Base-by-base conservation (phyloP, 192 early-diverging fungal genomes). In the Coemansia sp. region DNA sequence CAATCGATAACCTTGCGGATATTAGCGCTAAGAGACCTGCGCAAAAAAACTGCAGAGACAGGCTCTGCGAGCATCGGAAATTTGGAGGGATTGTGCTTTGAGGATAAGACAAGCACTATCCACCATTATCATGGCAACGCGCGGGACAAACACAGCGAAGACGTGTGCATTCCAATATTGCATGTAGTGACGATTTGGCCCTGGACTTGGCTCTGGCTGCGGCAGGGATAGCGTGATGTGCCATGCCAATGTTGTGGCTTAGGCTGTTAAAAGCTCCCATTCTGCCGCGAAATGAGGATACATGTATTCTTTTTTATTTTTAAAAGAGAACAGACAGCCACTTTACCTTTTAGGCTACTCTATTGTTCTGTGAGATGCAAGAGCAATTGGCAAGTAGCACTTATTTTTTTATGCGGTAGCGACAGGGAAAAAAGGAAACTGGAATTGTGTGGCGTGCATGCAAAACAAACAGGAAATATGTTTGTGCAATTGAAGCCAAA, bases 281-380 rank as follows among this genome's bases (percentile, higher is more conserved):
- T 53, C 51, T 53, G 51, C 51, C 21, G 51, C 24, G 51, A 21
- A 53, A 41, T 41, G 51, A 21, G 24, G 23, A 11, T 24, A 53
- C 5, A 0, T 53, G 10, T 26, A 53, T 53, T 20, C 23, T 24
- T 21, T 53, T 21, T 1, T 53, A 24, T 53, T 52, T 53, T 53
- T 23, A 5, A 53, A 24, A 24, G 15, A 14, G 51, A 26, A 26
- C 14, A 53, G 51, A 53, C 51, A 53, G 51, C 51, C 20, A 26
- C 51, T 53, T 46, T 46, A 46, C 44, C 44, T 46, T 46, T 46
- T 46, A 46, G 44, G 44, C 44, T 18, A 46, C 44, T 46, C 44
- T 1, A 46, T 46, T 46, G 44, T 46, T 46, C 5, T 18, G 44
- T 1, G 16, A 18, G 18, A 0, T 46, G 44, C 44, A 46, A 46